Evolutionary conservation across 768 basidiomycete genomes (phyloP), one percentile per base, ranked within the genome.

Genomic region (Leccinum broughii): DNA sequence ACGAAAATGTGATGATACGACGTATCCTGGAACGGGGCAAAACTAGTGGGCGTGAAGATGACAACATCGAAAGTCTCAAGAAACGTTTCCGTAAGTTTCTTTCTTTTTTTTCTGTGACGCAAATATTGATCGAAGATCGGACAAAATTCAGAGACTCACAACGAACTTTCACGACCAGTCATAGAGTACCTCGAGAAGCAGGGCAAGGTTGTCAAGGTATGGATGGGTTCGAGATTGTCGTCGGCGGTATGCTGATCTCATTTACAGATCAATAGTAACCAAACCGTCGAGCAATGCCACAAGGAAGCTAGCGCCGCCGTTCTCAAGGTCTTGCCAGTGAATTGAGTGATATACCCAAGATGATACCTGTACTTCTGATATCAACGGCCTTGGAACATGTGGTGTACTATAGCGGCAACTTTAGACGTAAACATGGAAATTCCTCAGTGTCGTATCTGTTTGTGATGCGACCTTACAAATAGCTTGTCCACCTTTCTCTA

Each of bases 31-130:
- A 95, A 74, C 87, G 97, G 24, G 89, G 89, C 26, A 89, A 98
- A 81, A 98, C 95, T 0, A 93, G 90, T 57, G 96, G 97, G 15
- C 82, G 97, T 14, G 95, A 94, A 68, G 97, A 99, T 68, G 97
- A 99, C 72, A 99, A 99, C 71, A 65, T 66, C 13, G 93, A 96
- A 74, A 93, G 88, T 72, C 96, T 99, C 76, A 89, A 84, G 77
- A 99, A 98, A 77, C 90, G 97, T n/a, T 98, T 98, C 80, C 79
- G 95, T 91, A 71, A 20, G 88, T 81, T 20, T 13, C 15, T 6
- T 32, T 30, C 11, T 5, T 32, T 32, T 11, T 37, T 17, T 39
- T n/a, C n/a, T n/a, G n/a, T n/a, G n/a, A 1, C 30, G 1, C 44
- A 10, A 51, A 28, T 39, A 41, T 54, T 5, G 54, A 52, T 34